Conservation (phyloP, 176 grass and related monocot genomes). For the Microstegium vimineum region DNA sequence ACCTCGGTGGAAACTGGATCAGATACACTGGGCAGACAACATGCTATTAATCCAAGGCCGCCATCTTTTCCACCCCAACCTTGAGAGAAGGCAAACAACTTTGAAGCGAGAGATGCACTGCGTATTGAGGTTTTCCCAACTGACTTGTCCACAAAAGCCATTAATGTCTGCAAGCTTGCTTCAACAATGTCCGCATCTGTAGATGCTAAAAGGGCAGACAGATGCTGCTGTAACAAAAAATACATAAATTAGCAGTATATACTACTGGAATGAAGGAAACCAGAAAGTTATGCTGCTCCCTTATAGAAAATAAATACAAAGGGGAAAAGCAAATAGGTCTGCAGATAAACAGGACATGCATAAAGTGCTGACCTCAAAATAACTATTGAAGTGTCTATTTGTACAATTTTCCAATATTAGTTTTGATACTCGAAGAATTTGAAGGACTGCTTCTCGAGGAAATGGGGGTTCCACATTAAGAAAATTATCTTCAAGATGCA, state of each 20-base stretch:
- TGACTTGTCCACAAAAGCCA: conserved; percentile 72
- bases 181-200: conserved; percentile 70
- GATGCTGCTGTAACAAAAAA: conserved; percentile 48
- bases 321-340: background rate
- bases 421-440: conserved; percentile 71
- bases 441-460: conserved; percentile 66
- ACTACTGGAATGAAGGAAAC: background rate
- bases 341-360: background rate
- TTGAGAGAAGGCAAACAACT: conserved; percentile 75
- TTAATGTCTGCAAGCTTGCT: conserved; percentile 69
- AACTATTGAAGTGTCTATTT: conserved; percentile 68
- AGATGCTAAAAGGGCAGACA: conserved; percentile 60
- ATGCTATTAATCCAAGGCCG: conserved; percentile 70
- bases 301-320: conserved; percentile 4
- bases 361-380: conserved; percentile 52
- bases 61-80: conserved; percentile 88
- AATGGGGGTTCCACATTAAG: conserved; percentile 58
- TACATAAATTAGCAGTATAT: conserved; percentile 13
- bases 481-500: conserved; percentile 61
- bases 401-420: conserved; percentile 81
- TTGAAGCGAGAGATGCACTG: conserved; percentile 50
- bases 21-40: conserved; percentile 46
- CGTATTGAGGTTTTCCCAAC: conserved; percentile 51
- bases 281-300: background rate
- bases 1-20: conserved; percentile 44